Percentiles rank a stretch among this genome's conserved stretches.
phyloP scores from a whole-genome alignment of 345 rosid genomes.

The Zanthoxylum bungeanum region DNA sequence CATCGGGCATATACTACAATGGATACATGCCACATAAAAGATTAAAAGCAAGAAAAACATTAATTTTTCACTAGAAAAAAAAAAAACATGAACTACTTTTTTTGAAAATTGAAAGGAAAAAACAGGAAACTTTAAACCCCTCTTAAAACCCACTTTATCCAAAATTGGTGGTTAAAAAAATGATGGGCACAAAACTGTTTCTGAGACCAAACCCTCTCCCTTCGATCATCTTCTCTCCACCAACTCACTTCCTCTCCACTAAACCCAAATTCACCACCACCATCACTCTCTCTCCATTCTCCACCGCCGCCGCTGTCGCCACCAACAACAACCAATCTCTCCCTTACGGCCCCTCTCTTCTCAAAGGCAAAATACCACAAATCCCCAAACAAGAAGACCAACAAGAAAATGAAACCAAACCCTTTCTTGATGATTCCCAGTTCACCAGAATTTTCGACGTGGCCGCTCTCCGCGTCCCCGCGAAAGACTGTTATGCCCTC shows the following conservation, averaged over 20 bases:
- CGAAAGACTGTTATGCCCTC: slow-evolving; percentile 54
- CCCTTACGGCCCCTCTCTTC: slow-evolving; percentile 79
- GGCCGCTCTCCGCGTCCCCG: slow-evolving; percentile 67
- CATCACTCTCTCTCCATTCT: slow-evolving; percentile 28
- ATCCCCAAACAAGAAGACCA: slow-evolving; percentile 4
- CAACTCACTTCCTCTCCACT: slow-evolving; percentile 10
- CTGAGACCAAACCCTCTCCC: slow-evolving; percentile 37
- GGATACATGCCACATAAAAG: too few relatives aligned
- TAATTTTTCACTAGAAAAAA: too few relatives aligned
- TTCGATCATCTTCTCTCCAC: slow-evolving; percentile 24
- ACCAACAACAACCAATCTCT: slow-evolving; percentile 14
- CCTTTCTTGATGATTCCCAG: slow-evolving; percentile 35
- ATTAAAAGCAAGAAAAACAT: too few relatives aligned
- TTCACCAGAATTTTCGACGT: slow-evolving; percentile 63
- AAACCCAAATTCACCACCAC: slow-evolving; percentile 20
- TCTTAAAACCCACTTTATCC: slow-evolving; percentile 12
- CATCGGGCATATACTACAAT: too few relatives aligned
- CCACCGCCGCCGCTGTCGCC: slow-evolving; percentile 13
- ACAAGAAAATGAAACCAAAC: slow-evolving; percentile 25
- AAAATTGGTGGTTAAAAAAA: slow-evolving; percentile 1
- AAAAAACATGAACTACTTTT: too few relatives aligned
- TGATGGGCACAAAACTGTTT: slow-evolving; percentile 45
- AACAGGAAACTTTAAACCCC: not conserved
- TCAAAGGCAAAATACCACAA: slow-evolving; percentile 45
- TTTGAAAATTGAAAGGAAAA: too few relatives aligned